Conservation (phyloP, 768 basidiomycete genomes). For the Clitopilus hobsonii region DNA sequence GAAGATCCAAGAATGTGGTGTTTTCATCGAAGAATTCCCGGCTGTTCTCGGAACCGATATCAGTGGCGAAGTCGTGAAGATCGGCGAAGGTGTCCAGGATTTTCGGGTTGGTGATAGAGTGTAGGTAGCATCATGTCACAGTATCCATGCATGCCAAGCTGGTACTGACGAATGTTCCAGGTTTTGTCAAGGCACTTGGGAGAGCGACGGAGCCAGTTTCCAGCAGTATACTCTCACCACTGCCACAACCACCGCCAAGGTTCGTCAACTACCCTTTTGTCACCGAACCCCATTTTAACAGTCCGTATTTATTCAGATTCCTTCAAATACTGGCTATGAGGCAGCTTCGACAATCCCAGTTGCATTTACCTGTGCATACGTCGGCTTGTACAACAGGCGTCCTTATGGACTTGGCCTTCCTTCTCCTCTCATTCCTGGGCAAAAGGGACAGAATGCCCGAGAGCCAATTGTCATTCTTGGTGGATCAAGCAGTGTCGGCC, state of each 20-base stretch:
- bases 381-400: constrained; percentile 4
- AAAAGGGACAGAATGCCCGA: constrained; percentile 18
- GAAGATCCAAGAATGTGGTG: not conserved
- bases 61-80: not conserved
- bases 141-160: not conserved
- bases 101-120: not conserved
- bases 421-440: constrained; percentile 17
- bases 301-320: no score
- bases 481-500: constrained; percentile 20
- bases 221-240: constrained; percentile 22
- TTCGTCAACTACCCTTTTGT: no score
- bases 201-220: constrained; percentile 11
- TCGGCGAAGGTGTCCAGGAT: not conserved
- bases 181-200: constrained; percentile 6
- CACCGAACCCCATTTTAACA: no score
- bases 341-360: constrained; percentile 29
- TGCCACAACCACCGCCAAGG: constrained; percentile 13
- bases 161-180: not conserved
- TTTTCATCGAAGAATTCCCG: not conserved
- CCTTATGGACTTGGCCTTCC: constrained; percentile 16
- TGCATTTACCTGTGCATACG: not conserved
- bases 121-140: not conserved
- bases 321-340: constrained; percentile 27
- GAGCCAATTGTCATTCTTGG: constrained; percentile 23
- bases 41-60: not conserved